Percentiles rank a stretch among this genome's conserved stretches.
Evolutionary conservation across 257 asterid species (phyloP).

Genomic region (Plantago major): DNA sequence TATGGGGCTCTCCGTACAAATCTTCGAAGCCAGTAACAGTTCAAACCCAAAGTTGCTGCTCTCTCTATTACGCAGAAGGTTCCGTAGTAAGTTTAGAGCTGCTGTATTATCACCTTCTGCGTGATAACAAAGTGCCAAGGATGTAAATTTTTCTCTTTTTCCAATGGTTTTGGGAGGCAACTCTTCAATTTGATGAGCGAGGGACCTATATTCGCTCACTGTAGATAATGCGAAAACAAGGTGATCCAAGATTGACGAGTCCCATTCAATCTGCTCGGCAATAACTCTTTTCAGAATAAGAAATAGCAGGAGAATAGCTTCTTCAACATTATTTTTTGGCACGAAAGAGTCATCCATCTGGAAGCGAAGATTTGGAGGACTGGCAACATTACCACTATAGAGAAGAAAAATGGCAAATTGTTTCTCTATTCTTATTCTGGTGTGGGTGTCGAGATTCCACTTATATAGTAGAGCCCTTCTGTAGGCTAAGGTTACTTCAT

Average conservation of each 20-base stretch:
- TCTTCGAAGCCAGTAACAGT: constrained; percentile 69
- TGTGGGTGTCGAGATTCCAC: constrained; percentile 68
- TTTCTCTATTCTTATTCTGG: constrained; percentile 60
- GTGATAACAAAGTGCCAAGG: constrained; percentile 63
- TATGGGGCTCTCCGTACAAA: constrained; percentile 43
- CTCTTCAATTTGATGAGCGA: constrained; percentile 70
- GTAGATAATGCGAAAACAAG: constrained; percentile 73
- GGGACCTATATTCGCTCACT: constrained; percentile 50
- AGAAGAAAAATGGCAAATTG: constrained; percentile 74
- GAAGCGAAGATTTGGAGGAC: constrained; percentile 78
- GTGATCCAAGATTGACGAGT: constrained; percentile 70
- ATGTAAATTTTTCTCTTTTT: constrained; percentile 45
- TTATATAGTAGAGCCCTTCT: constrained; percentile 72
- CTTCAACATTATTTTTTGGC: constrained; percentile 77
- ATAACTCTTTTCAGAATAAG: constrained; percentile 44
- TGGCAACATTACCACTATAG: constrained; percentile 74
- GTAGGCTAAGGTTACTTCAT: constrained; percentile 60
- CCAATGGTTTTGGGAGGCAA: constrained; percentile 50
- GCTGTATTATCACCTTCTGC: constrained; percentile 55
- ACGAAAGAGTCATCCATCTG: constrained; percentile 70
- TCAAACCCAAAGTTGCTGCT: constrained; percentile 37
- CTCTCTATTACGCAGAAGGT: constrained; percentile 57
- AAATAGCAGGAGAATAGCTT: constrained; percentile 70
- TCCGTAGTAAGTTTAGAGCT: constrained; percentile 64
- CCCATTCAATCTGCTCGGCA: constrained; percentile 49